Base-by-base conservation (phyloP, 2,329 filamentous ascomycete species). In the Clarireedia homoeocarpa region DNA sequence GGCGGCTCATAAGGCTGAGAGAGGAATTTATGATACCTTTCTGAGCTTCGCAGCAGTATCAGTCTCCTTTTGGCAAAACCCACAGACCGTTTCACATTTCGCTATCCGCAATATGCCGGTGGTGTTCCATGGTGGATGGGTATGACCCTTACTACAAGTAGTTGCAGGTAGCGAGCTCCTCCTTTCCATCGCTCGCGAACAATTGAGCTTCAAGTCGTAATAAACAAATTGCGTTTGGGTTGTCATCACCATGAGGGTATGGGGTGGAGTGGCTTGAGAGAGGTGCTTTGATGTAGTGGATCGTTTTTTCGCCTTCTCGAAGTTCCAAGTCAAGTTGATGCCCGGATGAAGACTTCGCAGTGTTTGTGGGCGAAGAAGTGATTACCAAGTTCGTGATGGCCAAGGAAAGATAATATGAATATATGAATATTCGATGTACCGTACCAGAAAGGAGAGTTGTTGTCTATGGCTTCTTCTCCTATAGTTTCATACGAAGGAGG, bases 61-160 rank as follows among this genome's bases (percentile, higher is more conserved):
- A 5, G 65, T 66, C 53, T 67, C 64, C 48, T 66, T 67, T 53
- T 65, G 62, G 49, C 65, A 67, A 44, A 66, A 66, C 17, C 65
- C 63, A 63, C 65, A 67, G 1, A 67, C 56, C 2, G 59, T 62
- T 49, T 67, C 63, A 51, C 65, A 67, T 52, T 65, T 66, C 4
- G 64, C 64, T 30, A 67, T 65, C 20, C 59, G 57, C 23, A 67
- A 48, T 3, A 66, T 50, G 5, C 65, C 63, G 0, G 60, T 64
- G 2, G 62, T 66, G 50, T 64, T 65, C 65, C 65, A 66, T 3
- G 65, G 61, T 5, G 64, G 62, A 55, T 67, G 65, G 1, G 61
- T 55, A 51, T 67, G 65, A 7, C 65, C 66, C 60, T 65, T 66
- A 46, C 59, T 65, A 51, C 65, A 67, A 2, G 62, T 62, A 15